phyloP scores from a whole-genome alignment of 352 stramenopile genomes.

The Blastocystis sp. region DNA sequence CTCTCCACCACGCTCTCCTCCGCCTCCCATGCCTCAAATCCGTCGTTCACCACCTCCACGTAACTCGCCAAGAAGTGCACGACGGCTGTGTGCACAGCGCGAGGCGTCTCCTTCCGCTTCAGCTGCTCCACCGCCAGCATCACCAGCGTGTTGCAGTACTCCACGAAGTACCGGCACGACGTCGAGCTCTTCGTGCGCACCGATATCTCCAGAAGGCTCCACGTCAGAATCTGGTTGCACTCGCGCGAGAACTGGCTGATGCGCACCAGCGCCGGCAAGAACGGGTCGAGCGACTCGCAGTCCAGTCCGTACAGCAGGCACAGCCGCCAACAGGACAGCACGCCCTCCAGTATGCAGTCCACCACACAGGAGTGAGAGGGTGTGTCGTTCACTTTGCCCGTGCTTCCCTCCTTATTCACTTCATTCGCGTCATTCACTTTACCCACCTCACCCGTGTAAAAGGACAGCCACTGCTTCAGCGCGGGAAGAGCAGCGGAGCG shows the following conservation, averaged over 20 bases:
- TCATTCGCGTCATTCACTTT: constrained; percentile 3
- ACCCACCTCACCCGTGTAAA: background rate
- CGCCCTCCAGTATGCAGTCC: constrained; percentile 2
- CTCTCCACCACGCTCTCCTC: background rate
- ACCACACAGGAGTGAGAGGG: background rate
- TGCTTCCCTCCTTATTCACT: background rate
- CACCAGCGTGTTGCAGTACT: constrained; percentile 53
- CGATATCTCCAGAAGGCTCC: constrained; percentile 24
- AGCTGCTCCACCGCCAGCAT: constrained; percentile 23
- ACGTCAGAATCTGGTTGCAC: background rate
- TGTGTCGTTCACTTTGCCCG: background rate
- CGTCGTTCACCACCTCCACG: constrained; percentile 43
- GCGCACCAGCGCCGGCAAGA: constrained; percentile 20
- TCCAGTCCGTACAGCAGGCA: constrained; percentile 46
- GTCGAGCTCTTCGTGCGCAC: background rate
- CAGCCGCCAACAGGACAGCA: constrained; percentile 46
- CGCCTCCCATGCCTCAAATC: background rate
- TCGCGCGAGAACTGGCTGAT: constrained; percentile 20
- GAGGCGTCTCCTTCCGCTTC: background rate
- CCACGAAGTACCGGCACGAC: constrained; percentile 29
- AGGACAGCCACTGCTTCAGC: constrained; percentile 41
- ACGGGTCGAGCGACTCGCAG: background rate
- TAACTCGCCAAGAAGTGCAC: constrained; percentile 51
- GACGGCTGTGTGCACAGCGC: background rate
- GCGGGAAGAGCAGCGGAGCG: background rate